These are phyloP conservation scores for Nidularia pulvinata DNA, from an alignment of 768 basidiomycete species.

Conservation along the genomic window DNA sequence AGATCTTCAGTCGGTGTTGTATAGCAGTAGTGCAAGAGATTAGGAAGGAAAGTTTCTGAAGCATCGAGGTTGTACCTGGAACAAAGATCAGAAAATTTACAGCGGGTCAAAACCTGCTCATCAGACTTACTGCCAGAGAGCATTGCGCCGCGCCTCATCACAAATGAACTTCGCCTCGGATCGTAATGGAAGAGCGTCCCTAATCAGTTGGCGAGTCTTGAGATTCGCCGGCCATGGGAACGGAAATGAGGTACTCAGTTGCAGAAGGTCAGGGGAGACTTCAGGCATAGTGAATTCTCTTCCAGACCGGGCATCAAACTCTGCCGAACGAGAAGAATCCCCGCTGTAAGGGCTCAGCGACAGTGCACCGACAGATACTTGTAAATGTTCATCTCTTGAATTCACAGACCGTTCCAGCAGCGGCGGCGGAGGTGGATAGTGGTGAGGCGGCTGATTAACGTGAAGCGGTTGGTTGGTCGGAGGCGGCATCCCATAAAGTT, in stretches of 20 bases:
- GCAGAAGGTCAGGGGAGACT: slow-evolving; percentile 46
- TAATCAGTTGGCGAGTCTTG: slow-evolving; percentile 60
- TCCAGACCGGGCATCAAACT: slow-evolving; percentile 5
- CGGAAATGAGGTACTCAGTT: slow-evolving; percentile 68
- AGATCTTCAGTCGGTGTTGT: slow-evolving; percentile 56
- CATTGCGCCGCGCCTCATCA: slow-evolving; percentile 63
- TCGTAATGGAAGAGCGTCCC: slow-evolving; percentile 59
- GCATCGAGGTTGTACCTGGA: slow-evolving; percentile 67
- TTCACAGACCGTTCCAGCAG: slow-evolving; percentile 5
- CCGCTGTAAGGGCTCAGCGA: slow-evolving; percentile 18
- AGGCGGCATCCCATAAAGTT: slow-evolving; percentile 41
- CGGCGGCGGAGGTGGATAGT: neutral
- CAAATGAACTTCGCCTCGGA: slow-evolving; percentile 60
- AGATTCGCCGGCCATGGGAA: slow-evolving; percentile 70
- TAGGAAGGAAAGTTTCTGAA: slow-evolving; percentile 69
- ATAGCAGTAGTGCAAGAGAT: slow-evolving; percentile 70
- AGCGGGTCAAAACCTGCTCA: slow-evolving; percentile 8
- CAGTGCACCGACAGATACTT: slow-evolving; percentile 17
- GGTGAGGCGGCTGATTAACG: too few relatives aligned
- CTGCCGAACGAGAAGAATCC: slow-evolving; percentile 14
- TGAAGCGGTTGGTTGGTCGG: neutral
- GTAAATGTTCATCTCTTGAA: slow-evolving; percentile 17
- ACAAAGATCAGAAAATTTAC: slow-evolving; percentile 2
- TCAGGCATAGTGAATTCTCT: slow-evolving; percentile 27
- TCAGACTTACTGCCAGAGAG: slow-evolving; percentile 68